Conservation (phyloP, 2,329 filamentous ascomycete species). For the Penicillium sp. region DNA sequence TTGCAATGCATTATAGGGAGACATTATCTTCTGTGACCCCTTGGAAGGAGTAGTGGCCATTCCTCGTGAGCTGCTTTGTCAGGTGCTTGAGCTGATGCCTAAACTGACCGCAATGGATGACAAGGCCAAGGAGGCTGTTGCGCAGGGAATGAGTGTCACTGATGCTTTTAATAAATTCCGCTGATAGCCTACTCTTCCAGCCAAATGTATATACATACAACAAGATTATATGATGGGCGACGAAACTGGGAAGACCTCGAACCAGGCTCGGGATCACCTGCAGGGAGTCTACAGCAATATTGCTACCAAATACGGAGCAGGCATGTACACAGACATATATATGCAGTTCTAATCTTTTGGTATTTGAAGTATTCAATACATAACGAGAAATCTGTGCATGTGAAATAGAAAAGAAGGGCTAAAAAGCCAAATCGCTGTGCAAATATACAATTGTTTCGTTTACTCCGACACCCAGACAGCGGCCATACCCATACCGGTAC, state of each 20-base stretch:
- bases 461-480: slow-evolving; percentile 95
- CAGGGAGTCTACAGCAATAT: not conserved
- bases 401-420: slow-evolving; percentile 7
- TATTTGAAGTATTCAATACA: slow-evolving; percentile 24
- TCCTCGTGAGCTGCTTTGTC: slow-evolving; percentile 57
- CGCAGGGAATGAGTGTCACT: slow-evolving; percentile 58
- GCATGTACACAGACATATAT: not conserved
- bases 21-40: slow-evolving; percentile 68
- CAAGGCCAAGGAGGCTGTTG: slow-evolving; percentile 63
- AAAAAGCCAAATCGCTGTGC: slow-evolving; percentile 23
- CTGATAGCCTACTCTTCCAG: not conserved
- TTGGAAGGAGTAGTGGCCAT: slow-evolving; percentile 69
- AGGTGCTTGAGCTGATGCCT: slow-evolving; percentile 61
- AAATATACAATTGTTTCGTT: slow-evolving; percentile 19
- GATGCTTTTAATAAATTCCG: slow-evolving; percentile 65
- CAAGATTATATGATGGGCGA: not conserved
- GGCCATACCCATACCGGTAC: slow-evolving; percentile 97
- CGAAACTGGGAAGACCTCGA: too few species aligned
- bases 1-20: slow-evolving; percentile 44
- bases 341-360: slow-evolving; percentile 16
- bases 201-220: not conserved
- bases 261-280: too few species aligned
- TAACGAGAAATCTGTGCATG: slow-evolving; percentile 13
- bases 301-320: not conserved
- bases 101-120: slow-evolving; percentile 53